Evolutionary conservation across 1,284 basidiomycete species (phyloP).

Genomic region (Porodaedalea pini): DNA sequence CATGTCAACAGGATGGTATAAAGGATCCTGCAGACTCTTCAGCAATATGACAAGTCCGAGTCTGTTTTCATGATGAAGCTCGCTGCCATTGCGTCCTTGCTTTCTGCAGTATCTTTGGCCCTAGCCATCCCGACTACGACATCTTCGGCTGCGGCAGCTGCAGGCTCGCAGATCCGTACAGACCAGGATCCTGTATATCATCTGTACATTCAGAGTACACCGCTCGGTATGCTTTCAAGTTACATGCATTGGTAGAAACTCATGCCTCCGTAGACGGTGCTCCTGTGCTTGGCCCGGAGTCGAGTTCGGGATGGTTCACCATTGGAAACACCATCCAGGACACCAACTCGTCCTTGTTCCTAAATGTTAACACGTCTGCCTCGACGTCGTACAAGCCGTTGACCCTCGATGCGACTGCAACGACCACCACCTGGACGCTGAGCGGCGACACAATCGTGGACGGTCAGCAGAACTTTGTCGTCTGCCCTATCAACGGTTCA

Average conservation of each 20-base stretch:
- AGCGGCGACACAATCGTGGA: conserved; percentile 60
- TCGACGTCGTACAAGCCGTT: conserved; percentile 49
- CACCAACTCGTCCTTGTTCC: conserved; percentile 39
- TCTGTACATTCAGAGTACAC: conserved; percentile 49
- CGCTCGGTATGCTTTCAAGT: conserved; percentile 37
- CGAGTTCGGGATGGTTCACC: conserved; percentile 49
- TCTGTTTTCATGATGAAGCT: conserved; percentile 7
- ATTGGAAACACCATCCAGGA: conserved; percentile 47
- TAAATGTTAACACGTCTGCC: conserved; percentile 44
- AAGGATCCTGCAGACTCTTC: not conserved
- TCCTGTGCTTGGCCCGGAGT: conserved; percentile 51
- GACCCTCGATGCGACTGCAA: conserved; percentile 43
- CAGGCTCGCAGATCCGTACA: conserved; percentile 52
- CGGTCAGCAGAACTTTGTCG: conserved; percentile 51
- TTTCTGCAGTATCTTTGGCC: conserved; percentile 6
- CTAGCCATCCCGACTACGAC: conserved; percentile 36
- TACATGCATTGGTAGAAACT: not conserved
- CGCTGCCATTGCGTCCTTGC: not conserved
- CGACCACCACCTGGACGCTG: conserved; percentile 52
- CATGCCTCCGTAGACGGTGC: conserved; percentile 29
- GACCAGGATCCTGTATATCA: conserved; percentile 54
- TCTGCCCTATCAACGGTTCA: conserved; percentile 43
- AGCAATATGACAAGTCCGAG: not conserved
- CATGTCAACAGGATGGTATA: not conserved
- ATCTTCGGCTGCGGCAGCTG: conserved; percentile 40